Conservation (phyloP, 1,284 basidiomycete species). For the Leccinum pachyderme region DNA sequence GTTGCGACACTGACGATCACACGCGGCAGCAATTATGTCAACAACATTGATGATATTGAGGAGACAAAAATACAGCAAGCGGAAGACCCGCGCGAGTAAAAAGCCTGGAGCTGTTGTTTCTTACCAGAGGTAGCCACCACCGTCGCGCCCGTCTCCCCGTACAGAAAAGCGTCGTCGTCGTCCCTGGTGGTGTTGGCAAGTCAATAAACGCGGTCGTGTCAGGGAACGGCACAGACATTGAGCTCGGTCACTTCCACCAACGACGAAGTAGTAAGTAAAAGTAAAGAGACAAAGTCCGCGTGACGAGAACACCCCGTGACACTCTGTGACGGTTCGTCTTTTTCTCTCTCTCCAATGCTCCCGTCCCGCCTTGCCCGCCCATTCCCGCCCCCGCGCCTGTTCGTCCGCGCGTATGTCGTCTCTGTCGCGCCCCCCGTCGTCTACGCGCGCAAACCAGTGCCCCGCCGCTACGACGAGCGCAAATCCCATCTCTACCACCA, state of each 20-base stretch:
- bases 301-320: slow-evolving; percentile 25
- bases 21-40: slow-evolving; percentile 34
- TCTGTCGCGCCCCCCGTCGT: slow-evolving; percentile 54
- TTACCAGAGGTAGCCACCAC: slow-evolving; percentile 45
- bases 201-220: slow-evolving; percentile 26
- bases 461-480: slow-evolving; percentile 66
- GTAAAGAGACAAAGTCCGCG: slow-evolving; percentile 27
- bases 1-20: slow-evolving; percentile 48
- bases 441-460: slow-evolving; percentile 49
- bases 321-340: slow-evolving; percentile 14
- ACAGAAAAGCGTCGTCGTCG: slow-evolving; percentile 76
- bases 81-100: slow-evolving; percentile 20
- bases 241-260: slow-evolving; percentile 19
- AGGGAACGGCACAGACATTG: slow-evolving; percentile 31
- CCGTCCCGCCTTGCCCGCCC: slow-evolving; percentile 1
- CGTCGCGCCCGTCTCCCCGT: slow-evolving; percentile 52
- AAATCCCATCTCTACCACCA: slow-evolving; percentile 76
- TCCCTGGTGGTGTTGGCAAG: slow-evolving; percentile 39
- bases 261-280: neutral
- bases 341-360: slow-evolving; percentile 1
- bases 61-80: slow-evolving; percentile 32
- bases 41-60: slow-evolving; percentile 42
- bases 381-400: neutral
- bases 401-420: slow-evolving; percentile 48
- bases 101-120: slow-evolving; percentile 28